These are phyloP conservation scores for Talinum fruticosum DNA, from an alignment of 148 eudicot genomes.

Conservation along the genomic window DNA sequence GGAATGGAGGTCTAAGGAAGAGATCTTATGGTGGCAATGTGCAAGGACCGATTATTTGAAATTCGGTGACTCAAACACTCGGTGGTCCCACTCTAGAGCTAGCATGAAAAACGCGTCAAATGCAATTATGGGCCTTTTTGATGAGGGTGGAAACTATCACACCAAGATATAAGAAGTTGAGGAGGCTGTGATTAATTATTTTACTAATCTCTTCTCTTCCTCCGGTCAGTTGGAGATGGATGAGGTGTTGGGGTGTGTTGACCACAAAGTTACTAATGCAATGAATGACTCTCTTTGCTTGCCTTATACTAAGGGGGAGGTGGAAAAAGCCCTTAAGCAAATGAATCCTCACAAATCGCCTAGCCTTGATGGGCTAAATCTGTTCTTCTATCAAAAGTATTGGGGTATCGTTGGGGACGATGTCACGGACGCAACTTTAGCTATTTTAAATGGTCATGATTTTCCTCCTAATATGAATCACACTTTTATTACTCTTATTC, in stretches of 20 bases:
- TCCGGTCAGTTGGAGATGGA: background rate
- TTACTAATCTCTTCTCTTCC: background rate
- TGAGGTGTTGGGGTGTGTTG: background rate
- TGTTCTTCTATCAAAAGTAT: background rate
- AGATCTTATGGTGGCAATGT: background rate
- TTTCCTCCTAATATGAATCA: background rate
- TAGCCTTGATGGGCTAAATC: background rate
- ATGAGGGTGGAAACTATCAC: background rate
- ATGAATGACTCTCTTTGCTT: background rate
- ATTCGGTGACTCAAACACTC: background rate
- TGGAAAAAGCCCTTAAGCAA: background rate
- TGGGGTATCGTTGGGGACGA: background rate
- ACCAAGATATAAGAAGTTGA: background rate
- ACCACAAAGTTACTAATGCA: background rate
- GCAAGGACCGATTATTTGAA: background rate
- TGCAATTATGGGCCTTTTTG: background rate
- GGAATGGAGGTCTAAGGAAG: background rate
- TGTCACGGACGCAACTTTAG: background rate
- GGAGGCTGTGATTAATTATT: background rate
- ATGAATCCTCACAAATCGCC: background rate
- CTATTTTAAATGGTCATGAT: background rate
- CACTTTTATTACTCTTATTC: background rate
- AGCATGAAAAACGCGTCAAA: background rate
- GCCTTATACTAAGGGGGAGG: background rate
- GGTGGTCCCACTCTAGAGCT: background rate